Conservation (phyloP, 2,329 filamentous ascomycete genomes). For the Talaromyces sp. region DNA sequence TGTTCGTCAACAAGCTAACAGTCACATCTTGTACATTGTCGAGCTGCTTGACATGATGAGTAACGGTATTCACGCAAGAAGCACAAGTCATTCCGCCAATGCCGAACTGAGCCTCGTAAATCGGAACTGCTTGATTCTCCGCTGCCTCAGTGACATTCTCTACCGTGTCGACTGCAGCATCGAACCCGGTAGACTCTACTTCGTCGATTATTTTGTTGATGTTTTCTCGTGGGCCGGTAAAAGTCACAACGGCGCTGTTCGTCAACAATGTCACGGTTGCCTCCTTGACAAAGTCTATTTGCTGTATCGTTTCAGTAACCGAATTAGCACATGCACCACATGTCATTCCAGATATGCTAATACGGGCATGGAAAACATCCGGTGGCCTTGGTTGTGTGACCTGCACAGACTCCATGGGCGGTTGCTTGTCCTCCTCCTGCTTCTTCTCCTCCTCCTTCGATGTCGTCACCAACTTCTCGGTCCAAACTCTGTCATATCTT, state of each 20-base stretch:
- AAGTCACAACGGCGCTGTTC: conserved; percentile 58
- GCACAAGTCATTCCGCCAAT: conserved; percentile 71
- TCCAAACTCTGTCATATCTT: conserved; percentile 11
- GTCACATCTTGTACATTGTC: conserved; percentile 55
- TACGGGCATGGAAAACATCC: conserved; percentile 19
- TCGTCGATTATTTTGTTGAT: conserved; percentile 40
- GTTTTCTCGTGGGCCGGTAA: conserved; percentile 40
- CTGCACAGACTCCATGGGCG: conserved; percentile 5
- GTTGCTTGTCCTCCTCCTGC: not conserved
- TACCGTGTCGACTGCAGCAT: conserved; percentile 16
- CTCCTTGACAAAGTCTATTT: conserved; percentile 51
- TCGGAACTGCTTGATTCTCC: not conserved
- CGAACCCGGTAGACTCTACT: conserved; percentile 20
- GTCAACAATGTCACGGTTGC: conserved; percentile 57
- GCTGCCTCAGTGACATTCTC: not conserved
- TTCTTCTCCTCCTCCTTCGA: not conserved
- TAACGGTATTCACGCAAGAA: conserved; percentile 61
- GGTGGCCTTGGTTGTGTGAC: conserved; percentile 10
- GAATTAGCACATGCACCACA: conserved; percentile 61
- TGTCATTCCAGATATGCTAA: conserved; percentile 62
- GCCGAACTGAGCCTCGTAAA: conserved; percentile 35
- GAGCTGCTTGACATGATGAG: conserved; percentile 52
- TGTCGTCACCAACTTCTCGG: not conserved
- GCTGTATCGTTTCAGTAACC: conserved; percentile 53
- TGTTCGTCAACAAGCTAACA: conserved; percentile 64